Evolutionary conservation across 2,329 filamentous ascomycete species (phyloP), one percentile per base, ranked within the genome.

Genomic region (Botrytis fabae): DNA sequence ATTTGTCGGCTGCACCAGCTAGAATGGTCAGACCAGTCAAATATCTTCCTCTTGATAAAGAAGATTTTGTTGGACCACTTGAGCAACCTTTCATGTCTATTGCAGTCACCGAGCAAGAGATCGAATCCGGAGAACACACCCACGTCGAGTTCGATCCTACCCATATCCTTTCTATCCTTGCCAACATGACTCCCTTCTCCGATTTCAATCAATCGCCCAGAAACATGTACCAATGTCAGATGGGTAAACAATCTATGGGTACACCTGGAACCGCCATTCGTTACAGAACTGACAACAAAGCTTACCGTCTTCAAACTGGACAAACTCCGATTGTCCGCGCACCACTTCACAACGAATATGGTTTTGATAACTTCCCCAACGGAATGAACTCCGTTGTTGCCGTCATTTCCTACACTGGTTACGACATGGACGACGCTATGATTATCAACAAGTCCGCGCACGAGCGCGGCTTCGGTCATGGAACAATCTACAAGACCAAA

Each of bases 391-490:
- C 94, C 14, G 91, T 98, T 57, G 96, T 99, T 73, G 96, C 96
- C 74, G 97, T 99, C 82, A 97, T 99, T 76, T 98, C 95, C 0
- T 99, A 99, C 83, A 98, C 95, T 2, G 96, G 95, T 69, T 99
- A 98, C 84, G 96, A 99, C 87, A 99, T 99, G 96, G 96, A 99
- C 86, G 96, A 99, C 84, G 96, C 96, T 81, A 98, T 98, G 95
- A 98, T 99, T 81, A 87, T 99, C 81, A 98, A 98, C 86, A 98
- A 98, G 82, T 97, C 94, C 32, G 91, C 95, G 4, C 94, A 98
- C 82, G 96, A 99, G 83, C 91, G 96, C 78, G 96, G 96, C 22
- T 98, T 99, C 80, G 95, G 94, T 54, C 91, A 98, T 80, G 96
- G 96, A 72, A 97, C 95, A 8, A 94, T 99, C 78, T 99, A 98